phyloP scores from a whole-genome alignment of 345 rosid species.

The Carallia pectinifolia region DNA sequence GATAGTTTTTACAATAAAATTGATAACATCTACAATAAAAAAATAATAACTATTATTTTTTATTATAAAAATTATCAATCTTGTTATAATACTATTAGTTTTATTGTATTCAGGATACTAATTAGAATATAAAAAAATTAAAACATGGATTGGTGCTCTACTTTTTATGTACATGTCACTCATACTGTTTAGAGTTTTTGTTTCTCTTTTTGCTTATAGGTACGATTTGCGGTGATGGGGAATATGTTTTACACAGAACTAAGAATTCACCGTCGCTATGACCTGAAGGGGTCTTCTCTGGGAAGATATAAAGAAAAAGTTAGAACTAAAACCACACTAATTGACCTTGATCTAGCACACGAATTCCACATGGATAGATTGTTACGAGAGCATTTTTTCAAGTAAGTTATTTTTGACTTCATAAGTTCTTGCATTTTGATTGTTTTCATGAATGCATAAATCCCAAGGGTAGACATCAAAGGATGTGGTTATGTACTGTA shows the following conservation, averaged over 20 bases:
- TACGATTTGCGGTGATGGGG: conserved; percentile 97
- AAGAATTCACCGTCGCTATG: conserved; percentile 83
- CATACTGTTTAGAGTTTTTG: conserved; percentile 10
- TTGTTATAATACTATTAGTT: too few relatives aligned
- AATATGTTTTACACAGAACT: conserved; percentile 98
- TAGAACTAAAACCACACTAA: conserved; percentile 75
- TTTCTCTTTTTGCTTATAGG: conserved; percentile 45
- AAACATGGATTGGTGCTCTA: neutral
- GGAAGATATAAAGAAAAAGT: conserved; percentile 74
- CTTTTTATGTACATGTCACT: conserved; percentile 15
- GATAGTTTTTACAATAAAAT: too few relatives aligned
- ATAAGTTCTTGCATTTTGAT: neutral
- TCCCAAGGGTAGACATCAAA: neutral
- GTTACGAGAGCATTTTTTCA: conserved; percentile 67
- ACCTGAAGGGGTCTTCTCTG: conserved; percentile 84
- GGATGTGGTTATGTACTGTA: neutral
- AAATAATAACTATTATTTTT: too few relatives aligned
- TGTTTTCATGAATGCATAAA: neutral
- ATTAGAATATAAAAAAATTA: too few relatives aligned
- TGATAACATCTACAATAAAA: too few relatives aligned
- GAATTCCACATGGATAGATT: conserved; percentile 90
- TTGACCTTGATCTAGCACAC: conserved; percentile 76
- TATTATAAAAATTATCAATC: too few relatives aligned
- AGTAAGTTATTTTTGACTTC: conserved; percentile 45
- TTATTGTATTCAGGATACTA: too few relatives aligned